Conservation (phyloP, 2,329 filamentous ascomycete genomes). For the Chaetomiaceae sp. region DNA sequence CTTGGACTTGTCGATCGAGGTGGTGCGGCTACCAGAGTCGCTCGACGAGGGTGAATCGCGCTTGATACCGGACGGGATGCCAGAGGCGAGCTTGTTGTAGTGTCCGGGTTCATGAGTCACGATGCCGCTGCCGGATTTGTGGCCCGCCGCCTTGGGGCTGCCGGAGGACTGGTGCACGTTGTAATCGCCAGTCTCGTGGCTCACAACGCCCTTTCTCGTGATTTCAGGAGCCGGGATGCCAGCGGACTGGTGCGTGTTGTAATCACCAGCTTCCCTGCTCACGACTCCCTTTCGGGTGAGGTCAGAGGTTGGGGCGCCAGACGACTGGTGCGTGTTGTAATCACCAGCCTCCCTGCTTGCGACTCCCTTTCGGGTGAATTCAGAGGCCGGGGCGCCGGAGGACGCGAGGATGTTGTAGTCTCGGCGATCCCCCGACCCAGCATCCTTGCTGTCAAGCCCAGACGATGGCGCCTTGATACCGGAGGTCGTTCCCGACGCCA, state of each 20-base stretch:
- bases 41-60: neutral
- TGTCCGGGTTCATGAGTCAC: conserved; percentile 9
- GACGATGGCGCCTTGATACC: too few species aligned
- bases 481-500: too few species aligned
- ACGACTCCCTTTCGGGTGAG: neutral
- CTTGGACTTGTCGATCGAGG: neutral
- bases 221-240: neutral
- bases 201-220: neutral
- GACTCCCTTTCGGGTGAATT: neutral
- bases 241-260: neutral
- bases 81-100: conserved; percentile 13
- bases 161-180: neutral
- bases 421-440: neutral
- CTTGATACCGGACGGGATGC: conserved; percentile 12
- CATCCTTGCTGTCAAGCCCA: too few species aligned
- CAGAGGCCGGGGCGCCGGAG: too few species aligned
- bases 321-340: neutral
- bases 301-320: neutral
- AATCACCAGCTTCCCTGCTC: neutral
- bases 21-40: too few species aligned
- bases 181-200: neutral
- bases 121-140: neutral
- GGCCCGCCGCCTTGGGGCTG: neutral
- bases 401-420: conserved; percentile 12
- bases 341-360: neutral